A percentile compares a stretch with the other conserved stretches of the same genome.
These are phyloP conservation scores for Albizia julibrissin DNA, from an alignment of 306 rosid species.

Conservation along the genomic window DNA sequence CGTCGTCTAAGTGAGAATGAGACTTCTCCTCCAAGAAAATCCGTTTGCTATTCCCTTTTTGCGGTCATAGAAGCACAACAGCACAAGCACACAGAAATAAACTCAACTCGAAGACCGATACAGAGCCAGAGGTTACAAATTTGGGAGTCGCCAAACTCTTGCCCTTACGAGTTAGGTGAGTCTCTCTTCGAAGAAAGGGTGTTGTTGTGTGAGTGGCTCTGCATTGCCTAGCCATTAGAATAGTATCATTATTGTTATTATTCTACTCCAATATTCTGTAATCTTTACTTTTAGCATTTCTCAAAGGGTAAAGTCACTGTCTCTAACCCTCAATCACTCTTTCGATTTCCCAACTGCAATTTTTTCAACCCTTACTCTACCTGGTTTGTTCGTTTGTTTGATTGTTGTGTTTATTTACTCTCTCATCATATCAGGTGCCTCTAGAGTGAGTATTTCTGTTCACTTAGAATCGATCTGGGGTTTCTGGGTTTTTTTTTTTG, in stretches of 20 bases:
- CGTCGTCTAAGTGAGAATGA: neutral
- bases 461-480: neutral
- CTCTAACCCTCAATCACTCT: neutral
- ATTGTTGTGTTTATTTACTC: neutral
- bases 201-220: neutral
- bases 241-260: neutral
- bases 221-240: neutral
- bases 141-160: neutral
- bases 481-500: neutral
- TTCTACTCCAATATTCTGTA: neutral
- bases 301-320: neutral
- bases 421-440: too few species aligned
- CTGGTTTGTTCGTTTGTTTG: neutral
- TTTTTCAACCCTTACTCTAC: neutral
- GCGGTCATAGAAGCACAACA: neutral
- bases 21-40: neutral
- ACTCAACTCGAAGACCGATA: neutral
- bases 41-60: neutral
- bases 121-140: neutral
- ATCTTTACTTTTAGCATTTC: neutral
- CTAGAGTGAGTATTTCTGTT: neutral
- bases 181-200: neutral
- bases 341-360: neutral
- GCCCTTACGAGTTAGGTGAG: neutral
- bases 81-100: neutral